Percentiles rank a stretch among this genome's conserved stretches.
These are phyloP conservation scores for Paramecium sonneborni DNA, from an alignment of 73 alveolate genomes.

Conservation along the genomic window DNA sequence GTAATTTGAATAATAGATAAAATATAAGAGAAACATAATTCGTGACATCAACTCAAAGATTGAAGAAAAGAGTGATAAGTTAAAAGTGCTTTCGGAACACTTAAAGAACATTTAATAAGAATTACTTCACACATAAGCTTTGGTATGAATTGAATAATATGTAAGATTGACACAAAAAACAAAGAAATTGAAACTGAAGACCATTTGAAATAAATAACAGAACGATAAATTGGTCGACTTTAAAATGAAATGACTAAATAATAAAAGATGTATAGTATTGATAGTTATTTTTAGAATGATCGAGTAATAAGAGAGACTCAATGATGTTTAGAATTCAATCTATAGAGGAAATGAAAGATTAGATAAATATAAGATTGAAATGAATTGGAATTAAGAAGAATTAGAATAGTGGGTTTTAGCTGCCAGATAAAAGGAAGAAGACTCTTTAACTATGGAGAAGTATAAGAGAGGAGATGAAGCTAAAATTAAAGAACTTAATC, in stretches of 20 bases:
- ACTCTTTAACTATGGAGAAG: slow-evolving; percentile 98
- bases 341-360: slow-evolving; percentile 97
- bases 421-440: slow-evolving; percentile 99
- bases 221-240: slow-evolving; percentile 88
- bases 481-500: slow-evolving; percentile 97
- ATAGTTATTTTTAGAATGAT: slow-evolving; percentile 30
- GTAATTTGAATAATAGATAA: slow-evolving; percentile 65
- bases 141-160: slow-evolving; percentile 70
- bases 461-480: slow-evolving; percentile 99
- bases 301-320: slow-evolving; percentile 95
- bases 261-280: slow-evolving; percentile 69
- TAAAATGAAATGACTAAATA: slow-evolving; percentile 82
- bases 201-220: slow-evolving; percentile 91
- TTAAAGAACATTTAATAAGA: slow-evolving; percentile 89
- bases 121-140: slow-evolving; percentile 87
- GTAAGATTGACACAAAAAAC: slow-evolving; percentile 72
- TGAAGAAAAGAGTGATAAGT: slow-evolving; percentile 87
- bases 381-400: slow-evolving; percentile 99
- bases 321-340: slow-evolving; percentile 93
- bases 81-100: slow-evolving; percentile 85
- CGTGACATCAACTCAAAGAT: slow-evolving; percentile 78
- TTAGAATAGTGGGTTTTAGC: slow-evolving; percentile 99
- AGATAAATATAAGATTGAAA: slow-evolving; percentile 98
- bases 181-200: slow-evolving; percentile 94
- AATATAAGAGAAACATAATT: slow-evolving; percentile 78